These are phyloP conservation scores for Thelephora terrestris DNA, from an alignment of 1,284 basidiomycete genomes.

Conservation along the genomic window DNA sequence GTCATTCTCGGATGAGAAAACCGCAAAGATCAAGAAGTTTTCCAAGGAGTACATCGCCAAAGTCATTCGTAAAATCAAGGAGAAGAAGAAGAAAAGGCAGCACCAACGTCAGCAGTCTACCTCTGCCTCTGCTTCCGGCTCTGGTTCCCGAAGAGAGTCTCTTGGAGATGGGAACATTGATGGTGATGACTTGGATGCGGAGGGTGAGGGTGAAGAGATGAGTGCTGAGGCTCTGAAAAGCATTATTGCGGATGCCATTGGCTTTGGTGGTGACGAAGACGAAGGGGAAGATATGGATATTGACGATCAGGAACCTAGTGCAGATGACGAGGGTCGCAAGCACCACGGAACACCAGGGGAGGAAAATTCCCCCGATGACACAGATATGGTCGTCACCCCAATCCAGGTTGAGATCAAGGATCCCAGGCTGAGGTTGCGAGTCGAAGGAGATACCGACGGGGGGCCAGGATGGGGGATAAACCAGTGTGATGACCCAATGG, in stretches of 20 bases:
- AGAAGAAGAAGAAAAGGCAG: constrained; percentile 28
- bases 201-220: constrained; percentile 10
- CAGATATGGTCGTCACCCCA: background rate
- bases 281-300: constrained; percentile 14
- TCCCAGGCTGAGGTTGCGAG: background rate
- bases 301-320: constrained; percentile 9
- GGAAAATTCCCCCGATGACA: background rate
- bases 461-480: background rate
- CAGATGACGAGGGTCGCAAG: background rate
- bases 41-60: constrained; percentile 81
- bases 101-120: constrained; percentile 4
- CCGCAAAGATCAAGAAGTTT: constrained; percentile 86
- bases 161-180: constrained; percentile 6
- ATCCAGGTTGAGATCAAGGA: background rate
- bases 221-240: constrained; percentile 4
- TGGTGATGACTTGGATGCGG: constrained; percentile 23
- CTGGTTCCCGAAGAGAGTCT: constrained; percentile 9
- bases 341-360: background rate
- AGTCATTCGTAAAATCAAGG: constrained; percentile 45
- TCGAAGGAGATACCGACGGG: background rate
- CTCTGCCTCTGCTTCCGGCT: constrained; percentile 11
- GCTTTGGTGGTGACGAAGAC: constrained; percentile 9
- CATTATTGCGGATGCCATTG: constrained; percentile 12
- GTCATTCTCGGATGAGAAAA: constrained; percentile 77
- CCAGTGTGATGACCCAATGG: background rate